phyloP scores from a whole-genome alignment of 768 basidiomycete genomes.

The Macrolepiota fuliginosa region DNA sequence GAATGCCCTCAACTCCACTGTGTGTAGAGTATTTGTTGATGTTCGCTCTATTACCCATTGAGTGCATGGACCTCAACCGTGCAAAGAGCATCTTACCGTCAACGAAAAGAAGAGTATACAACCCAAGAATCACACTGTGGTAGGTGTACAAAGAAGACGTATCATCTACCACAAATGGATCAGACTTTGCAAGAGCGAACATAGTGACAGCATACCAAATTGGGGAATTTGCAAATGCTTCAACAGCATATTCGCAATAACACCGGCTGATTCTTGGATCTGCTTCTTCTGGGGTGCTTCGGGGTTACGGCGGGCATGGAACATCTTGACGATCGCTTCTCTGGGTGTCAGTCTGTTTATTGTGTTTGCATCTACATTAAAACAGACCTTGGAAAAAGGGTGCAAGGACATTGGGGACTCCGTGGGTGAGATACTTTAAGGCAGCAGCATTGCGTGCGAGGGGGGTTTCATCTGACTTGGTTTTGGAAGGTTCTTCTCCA shows the following conservation, averaged over 20 bases:
- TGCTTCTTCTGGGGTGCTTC: slow-evolving; percentile 77
- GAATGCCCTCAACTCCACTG: slow-evolving; percentile 76
- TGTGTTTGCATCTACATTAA: background rate
- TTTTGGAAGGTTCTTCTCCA: slow-evolving; percentile 13
- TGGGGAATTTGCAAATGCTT: slow-evolving; percentile 58
- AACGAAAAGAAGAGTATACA: slow-evolving; percentile 43
- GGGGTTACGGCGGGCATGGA: slow-evolving; percentile 75
- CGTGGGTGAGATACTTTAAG: slow-evolving; percentile 76
- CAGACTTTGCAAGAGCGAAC: background rate
- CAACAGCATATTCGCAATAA: slow-evolving; percentile 71
- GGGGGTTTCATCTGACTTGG: slow-evolving; percentile 36
- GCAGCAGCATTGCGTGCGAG: slow-evolving; percentile 69
- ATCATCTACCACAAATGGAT: slow-evolving; percentile 20
- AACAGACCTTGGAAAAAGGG: slow-evolving; percentile 84
- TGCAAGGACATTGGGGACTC: slow-evolving; percentile 69
- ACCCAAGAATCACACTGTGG: slow-evolving; percentile 44
- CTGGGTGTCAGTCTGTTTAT: background rate
- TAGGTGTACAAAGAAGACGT: slow-evolving; percentile 40
- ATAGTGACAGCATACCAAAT: slow-evolving; percentile 43
- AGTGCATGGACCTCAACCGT: slow-evolving; percentile 12
- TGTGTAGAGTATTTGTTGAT: slow-evolving; percentile 71
- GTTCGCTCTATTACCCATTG: slow-evolving; percentile 62
- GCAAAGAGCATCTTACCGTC: slow-evolving; percentile 36
- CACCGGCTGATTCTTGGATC: slow-evolving; percentile 63
- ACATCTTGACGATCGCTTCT: slow-evolving; percentile 82